These are phyloP conservation scores for Penicillium sp. DNA, from an alignment of 2,329 filamentous ascomycete species.

Conservation along the genomic window DNA sequence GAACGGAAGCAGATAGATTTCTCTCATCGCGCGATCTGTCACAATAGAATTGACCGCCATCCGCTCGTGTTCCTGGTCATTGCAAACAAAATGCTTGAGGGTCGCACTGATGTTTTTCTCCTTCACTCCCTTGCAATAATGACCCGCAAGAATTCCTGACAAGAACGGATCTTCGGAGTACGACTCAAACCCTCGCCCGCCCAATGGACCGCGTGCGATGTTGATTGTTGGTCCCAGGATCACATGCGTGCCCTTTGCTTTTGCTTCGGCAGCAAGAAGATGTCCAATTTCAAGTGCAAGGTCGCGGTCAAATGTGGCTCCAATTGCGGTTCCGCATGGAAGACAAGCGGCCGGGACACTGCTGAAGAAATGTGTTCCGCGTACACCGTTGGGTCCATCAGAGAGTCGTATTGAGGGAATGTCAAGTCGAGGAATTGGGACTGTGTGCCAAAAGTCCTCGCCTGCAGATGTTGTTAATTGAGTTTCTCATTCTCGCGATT, in stretches of 20 bases:
- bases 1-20: constrained; percentile 65
- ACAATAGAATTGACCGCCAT: constrained; percentile 41
- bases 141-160: constrained; percentile 68
- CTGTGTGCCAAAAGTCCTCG: constrained; percentile 67
- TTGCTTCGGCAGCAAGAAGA: constrained; percentile 68
- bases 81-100: constrained; percentile 63
- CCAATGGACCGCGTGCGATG: constrained; percentile 76
- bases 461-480: neutral
- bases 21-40: constrained; percentile 55
- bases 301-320: constrained; percentile 73
- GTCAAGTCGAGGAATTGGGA: constrained; percentile 60
- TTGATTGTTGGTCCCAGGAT: constrained; percentile 75
- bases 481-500: too few relatives aligned
- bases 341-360: constrained; percentile 71
- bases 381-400: constrained; percentile 68
- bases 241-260: constrained; percentile 70
- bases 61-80: constrained; percentile 46
- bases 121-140: constrained; percentile 71
- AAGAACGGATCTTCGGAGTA: constrained; percentile 79
- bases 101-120: constrained; percentile 73
- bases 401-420: constrained; percentile 65
- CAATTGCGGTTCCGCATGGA: constrained; percentile 73
- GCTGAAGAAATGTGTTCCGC: constrained; percentile 66
- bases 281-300: constrained; percentile 68
- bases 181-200: constrained; percentile 80